A percentile compares a stretch with the other conserved stretches of the same genome.
phyloP scores from a whole-genome alignment of 2,329 filamentous ascomycete species.

The Zasmidium cellare region DNA sequence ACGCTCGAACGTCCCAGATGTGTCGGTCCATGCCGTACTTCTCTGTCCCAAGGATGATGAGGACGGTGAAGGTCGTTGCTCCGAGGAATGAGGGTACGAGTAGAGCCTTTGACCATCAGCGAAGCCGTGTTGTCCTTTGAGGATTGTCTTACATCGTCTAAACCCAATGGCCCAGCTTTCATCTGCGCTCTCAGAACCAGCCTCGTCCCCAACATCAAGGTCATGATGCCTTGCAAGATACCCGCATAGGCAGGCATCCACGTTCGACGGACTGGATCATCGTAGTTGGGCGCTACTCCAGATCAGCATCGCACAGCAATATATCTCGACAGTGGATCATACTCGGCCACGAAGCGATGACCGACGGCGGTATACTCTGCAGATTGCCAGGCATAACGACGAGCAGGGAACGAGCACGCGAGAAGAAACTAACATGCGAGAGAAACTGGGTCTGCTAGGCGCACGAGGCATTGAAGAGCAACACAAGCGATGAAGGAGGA shows the following conservation, averaged over 20 bases:
- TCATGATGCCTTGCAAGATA: slow-evolving; percentile 27
- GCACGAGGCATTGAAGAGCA: neutral
- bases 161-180: slow-evolving; percentile 26
- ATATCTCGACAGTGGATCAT: neutral
- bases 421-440: no score
- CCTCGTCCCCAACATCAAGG: slow-evolving; percentile 26
- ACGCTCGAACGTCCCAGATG: slow-evolving; percentile 36
- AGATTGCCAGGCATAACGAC: slow-evolving; percentile 4
- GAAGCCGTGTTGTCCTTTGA: neutral
- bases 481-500: neutral
- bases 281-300: slow-evolving; percentile 3
- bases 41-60: slow-evolving; percentile 25
- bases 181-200: slow-evolving; percentile 28
- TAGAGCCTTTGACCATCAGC: slow-evolving; percentile 12
- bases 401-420: neutral
- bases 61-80: slow-evolving; percentile 23
- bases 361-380: slow-evolving; percentile 2
- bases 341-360: slow-evolving; percentile 3
- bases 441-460: neutral
- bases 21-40: slow-evolving; percentile 35
- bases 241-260: slow-evolving; percentile 36
- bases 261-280: slow-evolving; percentile 1
- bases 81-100: slow-evolving; percentile 24
- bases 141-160: slow-evolving; percentile 32
- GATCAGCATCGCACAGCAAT: neutral